Base-by-base conservation (phyloP, 441 rosid genomes). In the Brassica hybrid region DNA sequence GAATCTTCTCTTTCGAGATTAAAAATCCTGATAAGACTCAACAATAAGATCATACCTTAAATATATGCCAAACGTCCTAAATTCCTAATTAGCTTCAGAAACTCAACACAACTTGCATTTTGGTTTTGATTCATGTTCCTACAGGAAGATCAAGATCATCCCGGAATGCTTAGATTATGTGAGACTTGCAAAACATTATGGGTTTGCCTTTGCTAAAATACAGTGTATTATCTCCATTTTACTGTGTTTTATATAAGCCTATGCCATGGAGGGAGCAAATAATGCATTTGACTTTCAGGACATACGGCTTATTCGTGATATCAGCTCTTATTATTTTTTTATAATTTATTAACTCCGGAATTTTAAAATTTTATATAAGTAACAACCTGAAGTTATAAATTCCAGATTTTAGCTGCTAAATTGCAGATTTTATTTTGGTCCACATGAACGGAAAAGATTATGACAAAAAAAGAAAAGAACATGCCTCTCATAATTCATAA, bases 361-460 rank as follows among this genome's bases (percentile, higher is more conserved):
- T 43, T 41, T 43, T 43, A 43, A 12, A 43, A n/a, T n/a, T n/a
- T 43, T 3, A 43, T 43, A 43, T 43, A 43, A 43, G 50, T 5
- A 43, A 43, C 50, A 43, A 43, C 50, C 50, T 43, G 50, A 43
- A 43, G 1, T 12, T 12, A 43, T 19, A 59, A 58, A 68, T 25
- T 27, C 16, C 19, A 9, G 25, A 23, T 50, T 48, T 9, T 52
- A 52, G 73, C 50, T 30, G 21, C 32, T 54, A 2, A 56, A 25
- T 8, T 56, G 27, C 11, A 38, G 12, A 65, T 57, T 64, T 56
- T 4, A 57, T 45, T 77, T 18, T 56, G 73, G 68, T 59, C 81
- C 76, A 66, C 76, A 66, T 41, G 57, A 58, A 61, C 10, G 41
- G 3, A 63, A 57, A 70, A 54, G 67, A 54, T 48, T 34, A 52